A percentile compares a stretch with the other conserved stretches of the same genome.
These are phyloP conservation scores for Auricularia heimuer DNA, from an alignment of 768 basidiomycete species.

Conservation along the genomic window DNA sequence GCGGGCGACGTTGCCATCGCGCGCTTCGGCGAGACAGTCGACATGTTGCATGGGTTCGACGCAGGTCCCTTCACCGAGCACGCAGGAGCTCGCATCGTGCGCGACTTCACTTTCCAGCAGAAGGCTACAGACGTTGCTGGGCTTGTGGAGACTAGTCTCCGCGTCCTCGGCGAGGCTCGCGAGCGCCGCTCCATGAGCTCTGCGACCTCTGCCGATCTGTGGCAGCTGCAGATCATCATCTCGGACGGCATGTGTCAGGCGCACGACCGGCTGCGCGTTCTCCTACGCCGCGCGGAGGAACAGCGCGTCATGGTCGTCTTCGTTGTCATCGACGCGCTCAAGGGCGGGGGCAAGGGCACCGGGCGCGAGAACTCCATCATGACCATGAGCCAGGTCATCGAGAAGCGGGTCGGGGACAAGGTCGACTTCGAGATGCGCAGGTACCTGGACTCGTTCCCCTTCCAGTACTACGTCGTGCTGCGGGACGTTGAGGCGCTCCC, in stretches of 20 bases:
- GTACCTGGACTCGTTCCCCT: conserved; percentile 94
- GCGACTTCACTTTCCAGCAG: conserved; percentile 83
- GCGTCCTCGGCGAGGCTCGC: conserved; percentile 65
- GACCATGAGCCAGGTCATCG: conserved; percentile 85
- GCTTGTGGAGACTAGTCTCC: conserved; percentile 70
- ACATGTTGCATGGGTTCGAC: conserved; percentile 81
- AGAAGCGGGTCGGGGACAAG: conserved; percentile 66
- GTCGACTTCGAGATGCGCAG: conserved; percentile 83
- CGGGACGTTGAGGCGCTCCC: conserved; percentile 85
- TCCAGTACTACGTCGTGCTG: conserved; percentile 94
- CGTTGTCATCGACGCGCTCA: conserved; percentile 64
- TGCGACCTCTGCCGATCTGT: conserved; percentile 67
- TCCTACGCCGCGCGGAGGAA: conserved; percentile 77
- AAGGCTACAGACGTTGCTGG: conserved; percentile 77
- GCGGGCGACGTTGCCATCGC: conserved; percentile 91
- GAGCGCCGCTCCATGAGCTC: conserved; percentile 49
- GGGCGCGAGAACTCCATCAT: conserved; percentile 66
- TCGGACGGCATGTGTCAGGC: conserved; percentile 99
- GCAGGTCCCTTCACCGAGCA: conserved; percentile 72
- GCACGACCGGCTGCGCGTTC: conserved; percentile 70
- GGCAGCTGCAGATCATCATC: conserved; percentile 98
- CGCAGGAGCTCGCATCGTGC: conserved; percentile 70
- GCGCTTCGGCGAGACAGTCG: conserved; percentile 80
- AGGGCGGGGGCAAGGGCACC: conserved; percentile 6
- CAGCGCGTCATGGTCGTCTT: conserved; percentile 94